These are phyloP conservation scores for Colletotrichum lentis DNA, from an alignment of 2,329 filamentous ascomycete species.

Conservation along the genomic window DNA sequence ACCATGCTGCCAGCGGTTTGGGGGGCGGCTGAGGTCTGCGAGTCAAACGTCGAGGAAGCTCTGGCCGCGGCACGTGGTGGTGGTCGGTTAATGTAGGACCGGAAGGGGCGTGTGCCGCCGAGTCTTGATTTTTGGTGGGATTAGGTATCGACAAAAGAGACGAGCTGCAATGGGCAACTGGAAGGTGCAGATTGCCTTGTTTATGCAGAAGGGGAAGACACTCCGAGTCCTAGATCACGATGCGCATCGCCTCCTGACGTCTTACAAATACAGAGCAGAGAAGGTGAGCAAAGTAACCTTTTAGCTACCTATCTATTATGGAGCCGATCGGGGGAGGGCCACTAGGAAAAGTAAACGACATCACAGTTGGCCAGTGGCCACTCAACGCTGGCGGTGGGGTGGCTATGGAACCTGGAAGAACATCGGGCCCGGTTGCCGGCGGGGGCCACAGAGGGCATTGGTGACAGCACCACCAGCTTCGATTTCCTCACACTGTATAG, in stretches of 20 bases:
- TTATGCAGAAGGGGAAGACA: constrained; percentile 16
- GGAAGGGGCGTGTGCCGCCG: background rate
- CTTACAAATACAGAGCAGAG: constrained; percentile 36
- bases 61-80: constrained; percentile 27
- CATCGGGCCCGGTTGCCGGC: constrained; percentile 21
- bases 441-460: background rate
- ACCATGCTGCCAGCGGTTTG: constrained; percentile 47
- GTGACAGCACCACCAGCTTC: too few relatives aligned
- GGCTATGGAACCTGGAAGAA: constrained; percentile 35
- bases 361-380: constrained; percentile 19
- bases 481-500: background rate
- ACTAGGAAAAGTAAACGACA: constrained; percentile 30
- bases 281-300: constrained; percentile 20
- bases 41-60: constrained; percentile 16
- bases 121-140: background rate
- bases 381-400: constrained; percentile 14
- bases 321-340: constrained; percentile 12
- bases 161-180: constrained; percentile 22
- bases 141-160: background rate
- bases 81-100: constrained; percentile 18
- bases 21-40: background rate
- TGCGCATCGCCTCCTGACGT: constrained; percentile 36
- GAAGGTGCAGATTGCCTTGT: background rate
- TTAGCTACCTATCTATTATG: constrained; percentile 29
- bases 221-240: constrained; percentile 22